These are phyloP conservation scores for Suillus weaverae DNA, from an alignment of 768 basidiomycete species.

Conservation along the genomic window DNA sequence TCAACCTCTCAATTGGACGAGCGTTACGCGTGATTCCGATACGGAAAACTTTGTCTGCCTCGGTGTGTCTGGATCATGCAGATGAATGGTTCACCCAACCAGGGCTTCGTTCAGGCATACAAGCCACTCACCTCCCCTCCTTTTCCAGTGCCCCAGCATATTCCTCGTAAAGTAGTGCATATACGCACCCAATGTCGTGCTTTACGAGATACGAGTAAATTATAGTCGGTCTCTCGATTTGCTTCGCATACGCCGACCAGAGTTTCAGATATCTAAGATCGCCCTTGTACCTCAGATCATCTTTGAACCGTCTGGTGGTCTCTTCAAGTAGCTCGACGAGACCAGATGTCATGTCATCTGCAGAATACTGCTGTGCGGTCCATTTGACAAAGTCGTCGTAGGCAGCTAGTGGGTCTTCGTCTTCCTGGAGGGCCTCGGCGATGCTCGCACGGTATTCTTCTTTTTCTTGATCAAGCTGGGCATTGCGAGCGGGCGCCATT, in stretches of 20 bases:
- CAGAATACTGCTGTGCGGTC: slow-evolving; percentile 79
- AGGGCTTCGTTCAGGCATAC: neutral
- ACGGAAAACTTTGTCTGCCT: slow-evolving; percentile 81
- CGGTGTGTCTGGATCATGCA: slow-evolving; percentile 52
- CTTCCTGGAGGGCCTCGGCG: slow-evolving; percentile 58
- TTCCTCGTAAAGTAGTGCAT: slow-evolving; percentile 86
- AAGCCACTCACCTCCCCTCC: slow-evolving; percentile 64
- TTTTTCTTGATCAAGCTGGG: slow-evolving; percentile 32
- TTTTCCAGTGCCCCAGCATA: slow-evolving; percentile 81
- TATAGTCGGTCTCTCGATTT: slow-evolving; percentile 67
- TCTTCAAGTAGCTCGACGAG: slow-evolving; percentile 82
- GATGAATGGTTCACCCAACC: slow-evolving; percentile 3
- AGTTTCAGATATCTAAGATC: slow-evolving; percentile 90
- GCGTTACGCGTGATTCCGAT: slow-evolving; percentile 81
- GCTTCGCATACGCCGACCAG: slow-evolving; percentile 85
- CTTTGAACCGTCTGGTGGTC: slow-evolving; percentile 76
- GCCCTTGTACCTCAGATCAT: slow-evolving; percentile 80
- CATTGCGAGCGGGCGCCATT: slow-evolving; percentile 27
- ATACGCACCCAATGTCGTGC: slow-evolving; percentile 73
- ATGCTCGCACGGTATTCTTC: slow-evolving; percentile 40
- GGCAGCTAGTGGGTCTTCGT: slow-evolving; percentile 83
- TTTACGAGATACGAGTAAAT: slow-evolving; percentile 74
- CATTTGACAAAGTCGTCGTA: slow-evolving; percentile 90
- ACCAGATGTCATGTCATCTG: slow-evolving; percentile 67
- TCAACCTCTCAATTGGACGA: slow-evolving; percentile 81